phyloP scores from a whole-genome alignment of 129 eudicot species.

The Artemisia argyi region DNA sequence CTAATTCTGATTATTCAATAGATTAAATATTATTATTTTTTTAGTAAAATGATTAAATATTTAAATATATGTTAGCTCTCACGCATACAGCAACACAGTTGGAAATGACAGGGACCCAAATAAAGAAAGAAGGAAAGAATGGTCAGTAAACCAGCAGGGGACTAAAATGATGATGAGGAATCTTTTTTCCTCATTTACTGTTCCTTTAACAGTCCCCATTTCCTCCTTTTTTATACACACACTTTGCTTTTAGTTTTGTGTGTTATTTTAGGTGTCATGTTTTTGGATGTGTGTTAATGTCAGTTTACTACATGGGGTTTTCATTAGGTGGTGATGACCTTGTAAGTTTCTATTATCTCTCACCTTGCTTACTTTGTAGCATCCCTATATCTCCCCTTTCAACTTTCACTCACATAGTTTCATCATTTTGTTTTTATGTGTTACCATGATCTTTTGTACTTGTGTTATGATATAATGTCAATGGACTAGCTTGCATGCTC shows the following conservation, averaged over 20 bases:
- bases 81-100: constrained; percentile 20
- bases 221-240: constrained; percentile 10
- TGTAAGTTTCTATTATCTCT: constrained; percentile 21
- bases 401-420: constrained; percentile 13
- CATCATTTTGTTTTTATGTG: constrained; percentile 4
- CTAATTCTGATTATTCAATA: too few relatives aligned
- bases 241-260: constrained; percentile 16
- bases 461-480: background rate
- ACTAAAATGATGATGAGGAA: constrained; percentile 34
- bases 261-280: constrained; percentile 27
- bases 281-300: constrained; percentile 26
- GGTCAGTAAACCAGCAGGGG: constrained; percentile 28
- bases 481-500: too few relatives aligned
- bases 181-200: constrained; percentile 44
- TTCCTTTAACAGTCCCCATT: constrained; percentile 36
- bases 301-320: constrained; percentile 40
- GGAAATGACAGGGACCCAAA: constrained; percentile 46
- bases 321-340: constrained; percentile 29
- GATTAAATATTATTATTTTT: too few relatives aligned
- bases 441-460: background rate
- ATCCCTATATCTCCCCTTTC: constrained; percentile 17
- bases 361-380: constrained; percentile 8
- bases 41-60: too few relatives aligned
- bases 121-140: constrained; percentile 40
- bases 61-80: constrained; percentile 12